Evolutionary conservation across 2,329 filamentous ascomycete genomes (phyloP), one percentile per base, ranked within the genome.

Genomic region (Aspergillus sergii): DNA sequence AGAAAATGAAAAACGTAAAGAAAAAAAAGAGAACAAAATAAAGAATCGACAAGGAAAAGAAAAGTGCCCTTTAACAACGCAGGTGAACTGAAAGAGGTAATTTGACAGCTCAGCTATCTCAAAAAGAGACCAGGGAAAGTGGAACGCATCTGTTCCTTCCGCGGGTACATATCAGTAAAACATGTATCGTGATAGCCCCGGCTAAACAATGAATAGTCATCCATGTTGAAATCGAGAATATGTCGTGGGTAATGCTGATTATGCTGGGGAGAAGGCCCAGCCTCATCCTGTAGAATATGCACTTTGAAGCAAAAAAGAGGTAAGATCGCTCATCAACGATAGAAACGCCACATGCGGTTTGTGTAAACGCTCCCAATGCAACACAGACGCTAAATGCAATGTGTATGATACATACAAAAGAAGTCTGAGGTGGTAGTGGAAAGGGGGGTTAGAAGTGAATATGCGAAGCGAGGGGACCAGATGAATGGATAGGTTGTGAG

Each of bases 291-390:
- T 50, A 30, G 46, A 50, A 50, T 50, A 30, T 50, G 46, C 26
- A n/a, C 45, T 48, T 28, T 28, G 8, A 9, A 30, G 26, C 12
- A 46, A 21, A 23, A 50, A 19, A 11, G 16, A n/a, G 7, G 28
- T 28, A n/a, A 4, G 16, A n/a, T 51, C 48, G 30, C 32, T 55
- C n/a, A n/a, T 54, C 51, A 39, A 39, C 11, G 51, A 11, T 23
- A 36, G n/a, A 32, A 36, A 39, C 21, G 32, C 8, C n/a, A 23
- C 6, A 19, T 54, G 5, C 14, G 12, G 51, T 32, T 32, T 51
- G 48, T 26, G 51, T 11, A 21, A 55, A 55, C 60, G 50, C 34
- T 34, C 19, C n/a, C 30, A 8, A 60, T 50, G 59, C 59, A 46
- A 61, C 30, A 28, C 41, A 39, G 57, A 53, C 30, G n/a, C 28